phyloP scores from a whole-genome alignment of 495 filamentous ascomycete species.

The Filosporella fistucella region DNA sequence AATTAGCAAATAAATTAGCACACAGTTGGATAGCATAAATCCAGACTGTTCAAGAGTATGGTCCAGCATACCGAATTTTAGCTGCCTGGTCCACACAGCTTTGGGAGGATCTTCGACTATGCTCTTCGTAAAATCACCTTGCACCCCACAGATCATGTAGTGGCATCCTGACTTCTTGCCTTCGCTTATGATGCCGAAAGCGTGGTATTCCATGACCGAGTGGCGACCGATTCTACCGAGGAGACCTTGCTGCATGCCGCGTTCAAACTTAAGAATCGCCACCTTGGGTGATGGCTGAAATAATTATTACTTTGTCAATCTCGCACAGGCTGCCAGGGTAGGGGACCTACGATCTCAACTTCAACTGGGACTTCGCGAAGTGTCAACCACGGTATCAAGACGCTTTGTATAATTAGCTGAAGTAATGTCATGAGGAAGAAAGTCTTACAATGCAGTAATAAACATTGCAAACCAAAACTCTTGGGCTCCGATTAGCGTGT shows the following conservation, averaged over 20 bases:
- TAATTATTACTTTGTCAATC: constrained; percentile 21
- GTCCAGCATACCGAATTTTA: constrained; percentile 36
- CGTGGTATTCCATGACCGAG: constrained; percentile 44
- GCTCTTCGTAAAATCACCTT: constrained; percentile 38
- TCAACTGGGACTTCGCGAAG: constrained; percentile 38
- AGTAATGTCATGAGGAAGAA: constrained; percentile 13
- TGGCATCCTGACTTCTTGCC: constrained; percentile 31
- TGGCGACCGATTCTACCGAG: constrained; percentile 39
- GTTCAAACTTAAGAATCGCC: constrained; percentile 34
- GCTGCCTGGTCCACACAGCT: constrained; percentile 38
- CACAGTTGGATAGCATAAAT: no score
- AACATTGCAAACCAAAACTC: constrained; percentile 42
- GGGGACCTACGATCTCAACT: constrained; percentile 37
- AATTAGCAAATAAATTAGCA: no score
- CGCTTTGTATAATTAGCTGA: constrained; percentile 26
- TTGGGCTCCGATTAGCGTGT: constrained; percentile 34
- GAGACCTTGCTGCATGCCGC: constrained; percentile 41
- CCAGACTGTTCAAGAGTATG: background rate
- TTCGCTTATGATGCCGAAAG: constrained; percentile 41
- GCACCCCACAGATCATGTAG: constrained; percentile 43
- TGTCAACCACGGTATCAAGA: constrained; percentile 39
- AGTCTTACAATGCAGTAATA: constrained; percentile 38
- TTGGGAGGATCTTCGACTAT: constrained; percentile 36
- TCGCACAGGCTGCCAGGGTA: background rate
- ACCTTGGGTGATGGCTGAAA: constrained; percentile 38